Evolutionary conservation across 208 protist species (phyloP).

Genomic region (Crithidia expoeki): DNA sequence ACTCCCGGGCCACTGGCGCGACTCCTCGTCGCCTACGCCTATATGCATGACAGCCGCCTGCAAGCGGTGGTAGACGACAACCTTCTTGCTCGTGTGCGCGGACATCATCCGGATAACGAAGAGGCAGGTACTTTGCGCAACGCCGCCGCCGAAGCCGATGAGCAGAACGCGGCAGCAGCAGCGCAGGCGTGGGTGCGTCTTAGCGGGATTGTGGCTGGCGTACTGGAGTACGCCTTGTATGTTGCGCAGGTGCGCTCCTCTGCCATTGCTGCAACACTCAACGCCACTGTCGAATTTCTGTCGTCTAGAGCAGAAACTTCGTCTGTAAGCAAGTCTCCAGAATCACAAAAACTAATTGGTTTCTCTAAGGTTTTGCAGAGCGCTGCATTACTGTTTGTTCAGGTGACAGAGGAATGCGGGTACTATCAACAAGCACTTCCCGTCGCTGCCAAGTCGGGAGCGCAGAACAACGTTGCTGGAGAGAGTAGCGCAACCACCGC

Average conservation of each 20-base stretch:
- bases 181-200: constrained; percentile 18
- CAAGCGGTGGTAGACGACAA: constrained; percentile 10
- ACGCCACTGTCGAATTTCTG: constrained; percentile 8
- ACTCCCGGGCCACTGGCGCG: constrained; percentile 26
- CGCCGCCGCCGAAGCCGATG: background rate
- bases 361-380: constrained; percentile 10
- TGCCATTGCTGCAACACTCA: constrained; percentile 14
- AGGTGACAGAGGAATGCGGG: constrained; percentile 23
- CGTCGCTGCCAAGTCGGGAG: background rate
- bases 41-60: constrained; percentile 19
- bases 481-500: background rate
- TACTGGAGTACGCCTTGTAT: constrained; percentile 67
- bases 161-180: background rate
- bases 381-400: constrained; percentile 30
- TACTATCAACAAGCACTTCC: constrained; percentile 19
- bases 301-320: background rate
- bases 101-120: too few relatives aligned
- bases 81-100: background rate
- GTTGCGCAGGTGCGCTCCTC: constrained; percentile 26
- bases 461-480: background rate
- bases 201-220: constrained; percentile 59
- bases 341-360: background rate
- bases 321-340: background rate
- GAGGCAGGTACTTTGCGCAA: background rate
- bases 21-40: constrained; percentile 35